Conservation (phyloP, 768 basidiomycete species). For the Phylloporus sp. region DNA sequence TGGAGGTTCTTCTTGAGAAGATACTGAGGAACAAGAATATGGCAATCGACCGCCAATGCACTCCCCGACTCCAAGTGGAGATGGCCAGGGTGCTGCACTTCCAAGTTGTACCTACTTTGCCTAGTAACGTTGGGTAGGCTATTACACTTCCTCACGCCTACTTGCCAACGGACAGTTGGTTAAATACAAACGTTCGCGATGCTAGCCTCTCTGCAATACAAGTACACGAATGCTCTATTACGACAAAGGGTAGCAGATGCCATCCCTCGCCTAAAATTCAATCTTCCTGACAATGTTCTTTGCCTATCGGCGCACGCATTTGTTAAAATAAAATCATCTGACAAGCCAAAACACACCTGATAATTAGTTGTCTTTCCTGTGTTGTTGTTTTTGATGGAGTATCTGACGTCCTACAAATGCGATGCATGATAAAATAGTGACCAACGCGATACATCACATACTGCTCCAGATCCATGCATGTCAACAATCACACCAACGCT, state of each 20-base stretch:
- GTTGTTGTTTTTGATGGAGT: constrained; percentile 41
- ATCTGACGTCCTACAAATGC: constrained; percentile 28
- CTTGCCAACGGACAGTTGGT: too few relatives aligned
- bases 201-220: not conserved
- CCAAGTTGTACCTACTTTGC: too few relatives aligned
- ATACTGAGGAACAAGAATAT: too few relatives aligned
- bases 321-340: not conserved
- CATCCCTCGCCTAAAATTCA: not conserved
- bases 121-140: too few relatives aligned
- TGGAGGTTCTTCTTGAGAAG: too few relatives aligned
- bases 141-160: too few relatives aligned
- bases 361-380: constrained; percentile 40
- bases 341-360: constrained; percentile 21
- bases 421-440: not conserved
- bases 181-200: too few relatives aligned
- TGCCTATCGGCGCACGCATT: constrained; percentile 18
- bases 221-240: constrained; percentile 3
- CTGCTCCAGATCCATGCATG: constrained; percentile 32
- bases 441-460: constrained; percentile 13
- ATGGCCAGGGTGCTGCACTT: too few relatives aligned
- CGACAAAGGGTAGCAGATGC: not conserved
- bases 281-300: constrained; percentile 37
- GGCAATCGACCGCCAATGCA: too few relatives aligned
- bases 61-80: too few relatives aligned
- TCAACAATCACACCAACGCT: constrained; percentile 34